Evolutionary conservation across 1,284 basidiomycete species (phyloP).

Genomic region (Ceratobasidium sp.): DNA sequence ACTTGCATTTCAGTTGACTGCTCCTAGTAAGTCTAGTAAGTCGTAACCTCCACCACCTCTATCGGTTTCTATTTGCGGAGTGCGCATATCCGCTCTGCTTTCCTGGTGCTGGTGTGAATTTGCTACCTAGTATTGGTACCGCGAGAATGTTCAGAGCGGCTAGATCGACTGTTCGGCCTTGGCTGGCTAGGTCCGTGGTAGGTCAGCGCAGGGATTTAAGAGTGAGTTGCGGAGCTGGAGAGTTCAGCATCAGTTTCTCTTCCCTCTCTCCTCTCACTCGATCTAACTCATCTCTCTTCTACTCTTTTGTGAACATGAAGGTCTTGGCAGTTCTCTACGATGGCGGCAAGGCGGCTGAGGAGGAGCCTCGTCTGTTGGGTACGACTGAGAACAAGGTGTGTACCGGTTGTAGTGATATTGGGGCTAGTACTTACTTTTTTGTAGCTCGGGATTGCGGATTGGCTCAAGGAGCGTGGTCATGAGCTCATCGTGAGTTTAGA

Average conservation of each 20-base stretch:
- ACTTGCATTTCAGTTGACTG: neutral
- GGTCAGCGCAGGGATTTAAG: conserved; percentile 42
- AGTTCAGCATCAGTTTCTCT: neutral
- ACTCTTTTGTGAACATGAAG: conserved; percentile 58
- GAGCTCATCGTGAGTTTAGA: conserved; percentile 69
- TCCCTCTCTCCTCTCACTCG: neutral
- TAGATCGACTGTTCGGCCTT: conserved; percentile 15
- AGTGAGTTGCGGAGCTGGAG: conserved; percentile 18
- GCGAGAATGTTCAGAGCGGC: conserved; percentile 25
- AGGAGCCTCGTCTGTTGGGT: conserved; percentile 88
- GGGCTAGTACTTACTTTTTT: neutral
- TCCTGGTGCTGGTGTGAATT: neutral
- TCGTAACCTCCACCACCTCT: conserved; percentile 9
- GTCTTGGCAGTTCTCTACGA: conserved; percentile 79
- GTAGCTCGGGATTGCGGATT: conserved; percentile 79
- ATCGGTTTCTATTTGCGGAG: conserved; percentile 30
- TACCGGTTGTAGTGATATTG: conserved; percentile 59
- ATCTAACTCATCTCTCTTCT: conserved; percentile 22
- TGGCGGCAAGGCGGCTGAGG: conserved; percentile 77
- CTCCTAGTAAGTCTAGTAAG: neutral
- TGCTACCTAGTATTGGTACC: too few relatives aligned
- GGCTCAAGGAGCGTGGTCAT: conserved; percentile 82
- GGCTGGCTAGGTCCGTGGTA: neutral
- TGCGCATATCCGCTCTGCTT: conserved; percentile 19
- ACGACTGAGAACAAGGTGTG: conserved; percentile 88